These are phyloP conservation scores for Ustilago curta DNA, from an alignment of 1,284 basidiomycete species.

Conservation along the genomic window DNA sequence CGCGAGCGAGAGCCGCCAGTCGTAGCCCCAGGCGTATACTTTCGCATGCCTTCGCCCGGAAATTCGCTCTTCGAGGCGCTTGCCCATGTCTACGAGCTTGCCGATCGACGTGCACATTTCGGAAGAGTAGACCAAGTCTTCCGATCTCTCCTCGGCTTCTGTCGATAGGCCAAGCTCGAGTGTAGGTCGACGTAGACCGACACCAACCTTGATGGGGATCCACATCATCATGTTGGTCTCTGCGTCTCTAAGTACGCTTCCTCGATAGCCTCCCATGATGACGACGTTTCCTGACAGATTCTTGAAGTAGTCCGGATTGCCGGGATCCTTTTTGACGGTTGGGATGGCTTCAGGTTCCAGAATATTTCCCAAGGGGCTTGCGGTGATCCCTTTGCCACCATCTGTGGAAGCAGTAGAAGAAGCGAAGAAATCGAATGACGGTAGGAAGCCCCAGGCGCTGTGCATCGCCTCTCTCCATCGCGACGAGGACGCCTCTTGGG, in stretches of 20 bases:
- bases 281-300: conserved; percentile 66
- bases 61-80: conserved; percentile 52
- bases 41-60: conserved; percentile 45
- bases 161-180: conserved; percentile 62
- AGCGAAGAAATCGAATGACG: conserved; percentile 29
- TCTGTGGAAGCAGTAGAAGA: neutral
- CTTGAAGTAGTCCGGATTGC: conserved; percentile 56
- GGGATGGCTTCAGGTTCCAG: conserved; percentile 54
- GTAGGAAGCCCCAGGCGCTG: conserved; percentile 45
- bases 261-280: conserved; percentile 68
- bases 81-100: conserved; percentile 66
- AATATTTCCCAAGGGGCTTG: conserved; percentile 11
- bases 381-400: conserved; percentile 1
- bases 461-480: conserved; percentile 32
- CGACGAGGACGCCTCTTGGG: conserved; percentile 9
- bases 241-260: conserved; percentile 65
- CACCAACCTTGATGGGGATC: conserved; percentile 66
- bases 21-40: conserved; percentile 67
- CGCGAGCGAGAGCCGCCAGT: conserved; percentile 61
- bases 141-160: conserved; percentile 53
- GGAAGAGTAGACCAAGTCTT: conserved; percentile 61
- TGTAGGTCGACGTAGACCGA: conserved; percentile 62
- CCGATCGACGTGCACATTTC: conserved; percentile 62
- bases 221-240: conserved; percentile 63
- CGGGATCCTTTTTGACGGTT: conserved; percentile 36